These are phyloP conservation scores for Tetrapisispora namnaoensis DNA, from an alignment of 805 yeast genomes.

Conservation along the genomic window DNA sequence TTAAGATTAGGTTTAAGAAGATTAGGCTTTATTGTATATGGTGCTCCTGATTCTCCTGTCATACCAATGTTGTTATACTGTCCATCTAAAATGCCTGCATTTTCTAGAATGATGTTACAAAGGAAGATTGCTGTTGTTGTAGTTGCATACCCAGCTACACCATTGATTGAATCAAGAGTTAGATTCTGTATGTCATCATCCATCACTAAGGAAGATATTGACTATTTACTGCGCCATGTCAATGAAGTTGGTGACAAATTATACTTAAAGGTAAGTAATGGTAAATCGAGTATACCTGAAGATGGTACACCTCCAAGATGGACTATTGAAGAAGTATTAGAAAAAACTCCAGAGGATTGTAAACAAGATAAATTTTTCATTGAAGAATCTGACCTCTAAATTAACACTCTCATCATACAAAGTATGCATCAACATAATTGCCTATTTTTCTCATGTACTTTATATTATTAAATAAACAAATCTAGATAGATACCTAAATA, in stretches of 20 bases:
- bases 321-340: slow-evolving; percentile 69
- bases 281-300: slow-evolving; percentile 50
- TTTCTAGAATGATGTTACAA: slow-evolving; percentile 70
- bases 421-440: neutral
- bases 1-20: slow-evolving; percentile 82
- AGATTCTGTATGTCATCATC: slow-evolving; percentile 90
- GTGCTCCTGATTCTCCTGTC: slow-evolving; percentile 95
- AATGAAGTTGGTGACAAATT: slow-evolving; percentile 71
- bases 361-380: slow-evolving; percentile 32
- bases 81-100: slow-evolving; percentile 92
- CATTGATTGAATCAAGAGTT: slow-evolving; percentile 78
- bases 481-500: neutral
- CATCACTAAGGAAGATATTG: slow-evolving; percentile 88
- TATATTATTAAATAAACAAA: neutral
- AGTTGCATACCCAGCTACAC: slow-evolving; percentile 97
- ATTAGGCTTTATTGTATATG: slow-evolving; percentile 88
- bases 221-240: slow-evolving; percentile 58
- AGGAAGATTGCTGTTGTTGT: slow-evolving; percentile 87
- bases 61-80: slow-evolving; percentile 78
- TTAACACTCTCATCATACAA: neutral
- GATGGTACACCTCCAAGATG: slow-evolving; percentile 67
- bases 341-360: slow-evolving; percentile 59
- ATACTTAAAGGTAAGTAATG: slow-evolving; percentile 67
- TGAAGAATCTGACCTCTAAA: neutral
- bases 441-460: neutral